phyloP scores from a whole-genome alignment of 495 filamentous ascomycete genomes.

The Penicillium cosmopolitanum region DNA sequence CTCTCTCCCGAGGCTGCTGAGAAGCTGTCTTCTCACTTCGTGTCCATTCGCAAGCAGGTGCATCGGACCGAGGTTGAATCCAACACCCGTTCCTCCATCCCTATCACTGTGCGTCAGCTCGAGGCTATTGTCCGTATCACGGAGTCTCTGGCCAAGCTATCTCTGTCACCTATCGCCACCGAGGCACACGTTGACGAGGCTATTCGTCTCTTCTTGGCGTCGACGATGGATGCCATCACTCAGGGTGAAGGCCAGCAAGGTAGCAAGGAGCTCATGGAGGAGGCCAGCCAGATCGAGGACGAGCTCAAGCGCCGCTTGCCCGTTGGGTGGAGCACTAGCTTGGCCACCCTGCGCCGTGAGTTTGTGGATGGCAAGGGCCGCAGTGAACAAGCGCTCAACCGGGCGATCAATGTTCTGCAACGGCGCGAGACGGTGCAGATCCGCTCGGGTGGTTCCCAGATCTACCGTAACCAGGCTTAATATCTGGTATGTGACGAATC shows the following conservation, averaged over 20 bases:
- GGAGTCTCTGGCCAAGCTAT: conserved; percentile 91
- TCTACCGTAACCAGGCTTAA: conserved; percentile 76
- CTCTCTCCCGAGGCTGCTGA: conserved; percentile 92
- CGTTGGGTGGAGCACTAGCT: conserved; percentile 91
- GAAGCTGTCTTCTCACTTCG: conserved; percentile 96
- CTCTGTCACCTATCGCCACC: conserved; percentile 80
- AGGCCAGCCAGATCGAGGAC: conserved; percentile 84
- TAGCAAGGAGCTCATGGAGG: conserved; percentile 86
- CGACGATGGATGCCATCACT: conserved; percentile 96
- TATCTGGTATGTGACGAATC: conserved; percentile 23
- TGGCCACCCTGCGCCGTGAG: conserved; percentile 84
- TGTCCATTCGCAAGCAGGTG: conserved; percentile 92
- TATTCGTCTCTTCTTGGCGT: conserved; percentile 94
- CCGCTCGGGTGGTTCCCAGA: conserved; percentile 83
- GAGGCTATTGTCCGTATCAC: conserved; percentile 98
- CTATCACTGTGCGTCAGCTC: conserved; percentile 96
- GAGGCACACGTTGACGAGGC: conserved; percentile 96
- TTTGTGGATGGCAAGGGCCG: conserved; percentile 88
- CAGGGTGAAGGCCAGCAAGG: conserved; percentile 76
- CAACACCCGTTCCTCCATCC: conserved; percentile 86
- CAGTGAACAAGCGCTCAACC: conserved; percentile 79
- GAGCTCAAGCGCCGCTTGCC: conserved; percentile 87
- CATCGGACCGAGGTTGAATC: conserved; percentile 86
- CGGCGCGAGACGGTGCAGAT: conserved; percentile 90
- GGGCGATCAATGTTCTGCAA: conserved; percentile 84